Evolutionary conservation across 2,329 filamentous ascomycete genomes (phyloP).

Genomic region (Alternaria arborescens): DNA sequence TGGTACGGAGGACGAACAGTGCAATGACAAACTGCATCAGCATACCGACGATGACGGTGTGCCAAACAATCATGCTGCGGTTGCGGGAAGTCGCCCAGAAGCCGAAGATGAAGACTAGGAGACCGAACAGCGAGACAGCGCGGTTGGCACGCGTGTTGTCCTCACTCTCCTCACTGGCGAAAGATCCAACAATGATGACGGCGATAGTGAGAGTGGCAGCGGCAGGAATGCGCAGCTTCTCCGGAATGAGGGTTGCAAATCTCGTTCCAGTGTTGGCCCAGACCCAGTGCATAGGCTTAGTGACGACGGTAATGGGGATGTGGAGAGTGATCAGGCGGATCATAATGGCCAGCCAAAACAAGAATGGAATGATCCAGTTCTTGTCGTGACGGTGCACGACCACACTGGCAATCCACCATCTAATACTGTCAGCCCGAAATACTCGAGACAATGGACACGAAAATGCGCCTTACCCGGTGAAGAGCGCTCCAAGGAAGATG

Average conservation of each 20-base stretch:
- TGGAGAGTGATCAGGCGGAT: slow-evolving; percentile 79
- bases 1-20: slow-evolving; percentile 84
- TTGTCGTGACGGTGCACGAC: slow-evolving; percentile 75
- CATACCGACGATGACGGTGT: slow-evolving; percentile 82
- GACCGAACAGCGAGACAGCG: slow-evolving; percentile 80
- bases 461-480: slow-evolving; percentile 59
- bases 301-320: slow-evolving; percentile 72
- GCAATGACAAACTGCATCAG: slow-evolving; percentile 87
- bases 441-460: slow-evolving; percentile 7
- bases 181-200: slow-evolving; percentile 79
- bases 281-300: slow-evolving; percentile 69
- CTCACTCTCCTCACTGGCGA: slow-evolving; percentile 73
- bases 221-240: slow-evolving; percentile 68
- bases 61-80: slow-evolving; percentile 63
- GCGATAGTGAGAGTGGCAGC: slow-evolving; percentile 71
- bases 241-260: slow-evolving; percentile 69
- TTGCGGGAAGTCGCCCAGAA: slow-evolving; percentile 78
- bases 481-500: slow-evolving; percentile 57
- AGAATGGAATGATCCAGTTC: slow-evolving; percentile 86
- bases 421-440: slow-evolving; percentile 34
- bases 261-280: slow-evolving; percentile 73
- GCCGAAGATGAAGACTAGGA: slow-evolving; percentile 71
- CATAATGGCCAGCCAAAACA: slow-evolving; percentile 78
- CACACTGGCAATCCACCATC: slow-evolving; percentile 81
- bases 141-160: slow-evolving; percentile 85